Evolutionary conservation across 768 basidiomycete species (phyloP), one percentile per base, ranked within the genome.

Genomic region (Floccularia luteovirens): DNA sequence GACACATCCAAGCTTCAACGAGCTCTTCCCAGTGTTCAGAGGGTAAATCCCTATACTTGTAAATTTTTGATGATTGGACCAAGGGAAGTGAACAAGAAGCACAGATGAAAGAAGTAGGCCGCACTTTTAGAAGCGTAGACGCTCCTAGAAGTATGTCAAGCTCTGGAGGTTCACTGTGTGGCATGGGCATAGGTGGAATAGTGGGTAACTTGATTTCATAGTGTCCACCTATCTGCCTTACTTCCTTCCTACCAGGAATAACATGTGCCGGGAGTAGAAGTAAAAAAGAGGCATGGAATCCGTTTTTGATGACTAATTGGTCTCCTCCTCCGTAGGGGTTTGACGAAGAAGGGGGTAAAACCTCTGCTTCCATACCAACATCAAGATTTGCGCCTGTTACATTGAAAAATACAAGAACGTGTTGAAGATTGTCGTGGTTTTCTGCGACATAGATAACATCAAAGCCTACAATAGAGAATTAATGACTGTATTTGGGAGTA

Each of bases 1-100:
- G 94, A 52, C 94, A 98, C 86, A 98, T 91, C 94, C 94, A 98
- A 5, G 92, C 85, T 46, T 97, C 94, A 14, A 98, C 78, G 12
- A 98, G 79, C 57, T 98, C 94, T 46, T 90, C 84, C 94, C 94
- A 98, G 51, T 98, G 85, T 55, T 97, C 93, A 3, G 89, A 92
- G 2, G 94, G 94, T 10, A 98, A 66, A 54, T 96, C 92, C 27
- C 81, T 76, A 58, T 87, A 98, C 32, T 60, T 64, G 19, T 43
- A 45, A 14, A 77, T 56, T 30, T 60, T 63, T 4, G 75, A 59
- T 0, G 71, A 61, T 25, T 82, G 71, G 27, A 93, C 72, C 24
- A 94, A 61, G 8, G 84, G 81, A 7, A 89, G 64, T 2, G 85
- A 82, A 54, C 91, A 94, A 1, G 81, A 82, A 2, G 82, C 66